phyloP scores from a whole-genome alignment of 306 rosid genomes.

The Quercus dentata region DNA sequence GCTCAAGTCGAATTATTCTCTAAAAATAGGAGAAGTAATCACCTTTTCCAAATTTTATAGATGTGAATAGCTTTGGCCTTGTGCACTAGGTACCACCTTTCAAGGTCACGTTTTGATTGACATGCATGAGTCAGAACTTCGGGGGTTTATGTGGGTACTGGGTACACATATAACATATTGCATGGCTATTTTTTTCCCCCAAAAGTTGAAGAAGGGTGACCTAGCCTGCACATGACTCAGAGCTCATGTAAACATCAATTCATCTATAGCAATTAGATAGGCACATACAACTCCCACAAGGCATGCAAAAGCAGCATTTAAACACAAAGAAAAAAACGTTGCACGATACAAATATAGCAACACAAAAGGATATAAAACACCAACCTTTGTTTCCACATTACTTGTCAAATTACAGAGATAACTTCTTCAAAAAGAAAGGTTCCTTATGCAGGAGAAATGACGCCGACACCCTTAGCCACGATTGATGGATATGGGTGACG shows the following conservation, averaged over 20 bases:
- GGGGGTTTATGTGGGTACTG: not conserved
- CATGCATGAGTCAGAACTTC: not conserved
- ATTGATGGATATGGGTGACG: constrained; percentile 2
- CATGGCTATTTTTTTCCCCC: not conserved
- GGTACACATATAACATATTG: not conserved
- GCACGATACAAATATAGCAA: not conserved
- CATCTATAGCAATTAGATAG: too few relatives aligned
- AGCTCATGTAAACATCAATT: not conserved
- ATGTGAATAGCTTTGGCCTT: too few relatives aligned
- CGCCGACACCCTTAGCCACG: constrained; percentile 2
- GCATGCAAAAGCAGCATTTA: not conserved
- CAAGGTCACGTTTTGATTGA: not conserved
- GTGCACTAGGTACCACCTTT: too few relatives aligned
- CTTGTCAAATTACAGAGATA: not conserved
- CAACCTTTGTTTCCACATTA: constrained; percentile 14
- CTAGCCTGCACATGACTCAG: not conserved
- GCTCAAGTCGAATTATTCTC: too few relatives aligned
- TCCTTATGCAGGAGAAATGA: constrained; percentile 38
- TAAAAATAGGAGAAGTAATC: too few relatives aligned
- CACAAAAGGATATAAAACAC: not conserved
- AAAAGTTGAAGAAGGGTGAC: not conserved
- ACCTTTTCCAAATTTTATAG: too few relatives aligned
- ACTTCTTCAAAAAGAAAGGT: constrained; percentile 37
- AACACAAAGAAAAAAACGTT: not conserved
- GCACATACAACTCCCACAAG: too few relatives aligned